Percentiles rank a stretch among this genome's conserved stretches.
phyloP scores from a whole-genome alignment of 2,329 filamentous ascomycete genomes.

The Penicillium sp. region DNA sequence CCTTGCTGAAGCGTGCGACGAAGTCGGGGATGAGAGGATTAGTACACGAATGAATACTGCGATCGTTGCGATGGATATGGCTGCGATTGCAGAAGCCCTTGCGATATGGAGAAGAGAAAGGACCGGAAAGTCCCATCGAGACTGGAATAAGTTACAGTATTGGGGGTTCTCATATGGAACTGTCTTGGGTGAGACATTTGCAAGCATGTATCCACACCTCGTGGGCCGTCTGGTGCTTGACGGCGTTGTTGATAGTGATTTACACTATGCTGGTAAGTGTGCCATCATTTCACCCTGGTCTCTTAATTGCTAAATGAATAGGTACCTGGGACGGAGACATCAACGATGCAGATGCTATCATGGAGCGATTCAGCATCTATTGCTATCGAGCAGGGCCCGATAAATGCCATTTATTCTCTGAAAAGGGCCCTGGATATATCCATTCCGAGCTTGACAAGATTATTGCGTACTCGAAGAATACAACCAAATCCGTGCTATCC shows the following conservation, averaged over 20 bases:
- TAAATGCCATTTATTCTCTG: slow-evolving; percentile 12
- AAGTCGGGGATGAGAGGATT: background rate
- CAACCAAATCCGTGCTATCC: slow-evolving; percentile 27
- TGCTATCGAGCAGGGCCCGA: slow-evolving; percentile 52
- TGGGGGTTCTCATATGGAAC: slow-evolving; percentile 41
- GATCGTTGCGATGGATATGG: background rate
- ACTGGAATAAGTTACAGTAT: background rate
- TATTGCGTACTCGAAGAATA: slow-evolving; percentile 48
- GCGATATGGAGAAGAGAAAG: background rate
- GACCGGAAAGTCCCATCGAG: background rate
- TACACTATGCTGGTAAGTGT: slow-evolving; percentile 24
- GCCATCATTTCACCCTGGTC: background rate
- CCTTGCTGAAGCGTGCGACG: background rate
- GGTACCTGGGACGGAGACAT: slow-evolving; percentile 49
- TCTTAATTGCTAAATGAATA: background rate
- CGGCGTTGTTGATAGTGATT: slow-evolving; percentile 42
- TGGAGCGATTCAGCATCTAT: slow-evolving; percentile 54
- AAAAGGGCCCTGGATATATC: slow-evolving; percentile 12
- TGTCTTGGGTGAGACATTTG: slow-evolving; percentile 47
- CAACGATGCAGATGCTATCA: slow-evolving; percentile 56
- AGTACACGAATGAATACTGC: background rate
- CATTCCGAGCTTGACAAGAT: slow-evolving; percentile 20
- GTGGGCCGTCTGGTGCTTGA: slow-evolving; percentile 46
- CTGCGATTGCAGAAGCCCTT: background rate
- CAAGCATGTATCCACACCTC: slow-evolving; percentile 44